Conservation (phyloP, 2,329 filamentous ascomycete genomes). For the Talaromyces funiculosus region DNA sequence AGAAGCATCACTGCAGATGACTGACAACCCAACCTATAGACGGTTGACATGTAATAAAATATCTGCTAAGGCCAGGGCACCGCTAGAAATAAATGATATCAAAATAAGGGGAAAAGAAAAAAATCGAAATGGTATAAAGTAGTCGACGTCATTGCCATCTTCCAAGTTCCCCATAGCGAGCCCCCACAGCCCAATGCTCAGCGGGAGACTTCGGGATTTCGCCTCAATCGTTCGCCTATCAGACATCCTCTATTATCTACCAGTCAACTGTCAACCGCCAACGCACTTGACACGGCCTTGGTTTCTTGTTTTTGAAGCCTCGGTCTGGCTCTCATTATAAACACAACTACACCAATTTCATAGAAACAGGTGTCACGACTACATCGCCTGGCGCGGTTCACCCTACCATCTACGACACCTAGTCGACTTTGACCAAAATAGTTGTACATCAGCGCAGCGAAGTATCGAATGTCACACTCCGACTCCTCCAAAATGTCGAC, state of each 20-base stretch:
- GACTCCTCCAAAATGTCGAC: constrained; percentile 49
- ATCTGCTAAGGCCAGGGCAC: neutral
- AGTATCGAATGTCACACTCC: constrained; percentile 1
- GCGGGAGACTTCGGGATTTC: constrained; percentile 8
- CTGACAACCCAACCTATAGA: neutral
- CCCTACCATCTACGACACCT: neutral
- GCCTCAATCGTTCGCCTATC: neutral
- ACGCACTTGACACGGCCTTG: neutral
- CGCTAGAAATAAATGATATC: neutral
- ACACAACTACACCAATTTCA: neutral
- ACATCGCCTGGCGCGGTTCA: neutral
- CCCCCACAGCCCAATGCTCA: neutral
- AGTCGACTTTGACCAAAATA: neutral
- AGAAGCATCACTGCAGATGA: constrained; percentile 2
- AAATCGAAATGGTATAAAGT: neutral
- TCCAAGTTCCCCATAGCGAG: neutral
- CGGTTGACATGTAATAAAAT: neutral
- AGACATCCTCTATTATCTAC: neutral
- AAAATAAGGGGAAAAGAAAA: neutral
- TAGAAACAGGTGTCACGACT: neutral
- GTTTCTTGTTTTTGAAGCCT: neutral
- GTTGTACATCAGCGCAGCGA: neutral
- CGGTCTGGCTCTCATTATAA: neutral
- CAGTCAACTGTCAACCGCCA: neutral
- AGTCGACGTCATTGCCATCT: constrained; percentile 1